Percentiles rank a stretch among this genome's conserved stretches.
Conservation (phyloP, 345 rosid genomes). For the Populus deltoides region DNA sequence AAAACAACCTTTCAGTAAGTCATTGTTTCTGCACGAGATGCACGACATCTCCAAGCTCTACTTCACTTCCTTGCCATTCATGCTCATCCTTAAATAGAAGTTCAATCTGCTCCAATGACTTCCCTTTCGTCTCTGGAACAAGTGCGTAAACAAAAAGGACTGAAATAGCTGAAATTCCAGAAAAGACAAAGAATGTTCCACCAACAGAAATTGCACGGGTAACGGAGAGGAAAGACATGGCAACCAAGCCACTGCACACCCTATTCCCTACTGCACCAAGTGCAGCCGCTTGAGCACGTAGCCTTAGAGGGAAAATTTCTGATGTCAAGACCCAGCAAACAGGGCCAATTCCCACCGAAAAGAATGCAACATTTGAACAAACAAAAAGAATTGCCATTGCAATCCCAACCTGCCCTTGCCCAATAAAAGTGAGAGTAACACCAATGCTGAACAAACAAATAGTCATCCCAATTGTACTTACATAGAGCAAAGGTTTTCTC, state of each 20-base stretch:
- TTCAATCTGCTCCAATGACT: constrained; percentile 75
- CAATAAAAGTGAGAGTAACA: constrained; percentile 50
- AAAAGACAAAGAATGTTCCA: constrained; percentile 62
- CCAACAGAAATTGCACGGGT: constrained; percentile 56
- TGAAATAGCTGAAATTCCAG: constrained; percentile 56
- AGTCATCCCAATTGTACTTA: constrained; percentile 87
- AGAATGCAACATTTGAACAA: constrained; percentile 79
- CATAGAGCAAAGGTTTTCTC: constrained; percentile 70
- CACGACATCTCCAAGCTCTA: constrained; percentile 71
- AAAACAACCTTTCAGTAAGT: background rate
- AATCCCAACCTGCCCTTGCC: constrained; percentile 43
- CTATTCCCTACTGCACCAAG: constrained; percentile 79
- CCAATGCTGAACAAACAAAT: constrained; percentile 57
- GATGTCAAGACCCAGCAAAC: constrained; percentile 81
- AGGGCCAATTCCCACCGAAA: constrained; percentile 79
- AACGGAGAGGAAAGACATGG: constrained; percentile 77
- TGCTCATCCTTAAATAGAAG: constrained; percentile 45
- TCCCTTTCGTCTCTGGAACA: constrained; percentile 79
- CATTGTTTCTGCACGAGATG: constrained; percentile 58
- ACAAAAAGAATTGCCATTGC: constrained; percentile 50
- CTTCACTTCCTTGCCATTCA: constrained; percentile 40
- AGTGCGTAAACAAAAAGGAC: constrained; percentile 53
- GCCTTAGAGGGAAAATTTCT: constrained; percentile 69
- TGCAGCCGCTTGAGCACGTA: constrained; percentile 78
- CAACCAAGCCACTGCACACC: constrained; percentile 67